phyloP scores from a whole-genome alignment of 2,329 filamentous ascomycete species.

The Septoria linicola region DNA sequence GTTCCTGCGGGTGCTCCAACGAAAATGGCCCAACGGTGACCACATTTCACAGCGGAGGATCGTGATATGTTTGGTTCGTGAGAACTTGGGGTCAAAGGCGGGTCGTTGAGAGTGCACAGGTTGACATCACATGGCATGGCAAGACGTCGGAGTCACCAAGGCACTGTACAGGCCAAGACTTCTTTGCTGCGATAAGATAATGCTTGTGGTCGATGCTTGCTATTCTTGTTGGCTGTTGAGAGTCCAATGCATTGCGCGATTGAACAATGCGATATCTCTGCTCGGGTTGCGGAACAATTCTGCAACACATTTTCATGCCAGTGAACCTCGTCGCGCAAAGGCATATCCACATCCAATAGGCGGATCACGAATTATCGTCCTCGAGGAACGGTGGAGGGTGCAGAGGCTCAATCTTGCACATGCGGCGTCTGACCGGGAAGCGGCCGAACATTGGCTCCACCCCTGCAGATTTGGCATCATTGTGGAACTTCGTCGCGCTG shows the following conservation, averaged over 20 bases:
- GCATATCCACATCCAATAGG: no score
- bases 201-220: conserved; percentile 7
- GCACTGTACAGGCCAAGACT: conserved; percentile 1
- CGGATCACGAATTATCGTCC: no score
- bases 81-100: neutral
- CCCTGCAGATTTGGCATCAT: neutral
- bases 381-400: no score
- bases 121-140: conserved; percentile 13
- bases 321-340: no score
- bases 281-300: no score
- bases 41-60: conserved; percentile 3
- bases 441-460: neutral
- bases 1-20: neutral
- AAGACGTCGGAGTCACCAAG: neutral
- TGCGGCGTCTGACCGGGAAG: neutral
- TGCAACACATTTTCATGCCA: no score
- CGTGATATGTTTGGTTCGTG: conserved; percentile 8
- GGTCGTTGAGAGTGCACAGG: neutral
- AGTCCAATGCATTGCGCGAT: neutral
- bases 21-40: conserved; percentile 8
- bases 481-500: neutral
- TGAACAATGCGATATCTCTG: no score
- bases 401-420: no score
- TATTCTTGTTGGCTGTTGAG: neutral
- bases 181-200: conserved; percentile 5